These are phyloP conservation scores for Colletotrichum graminicola DNA, from an alignment of 2,329 filamentous ascomycete species.

Conservation along the genomic window DNA sequence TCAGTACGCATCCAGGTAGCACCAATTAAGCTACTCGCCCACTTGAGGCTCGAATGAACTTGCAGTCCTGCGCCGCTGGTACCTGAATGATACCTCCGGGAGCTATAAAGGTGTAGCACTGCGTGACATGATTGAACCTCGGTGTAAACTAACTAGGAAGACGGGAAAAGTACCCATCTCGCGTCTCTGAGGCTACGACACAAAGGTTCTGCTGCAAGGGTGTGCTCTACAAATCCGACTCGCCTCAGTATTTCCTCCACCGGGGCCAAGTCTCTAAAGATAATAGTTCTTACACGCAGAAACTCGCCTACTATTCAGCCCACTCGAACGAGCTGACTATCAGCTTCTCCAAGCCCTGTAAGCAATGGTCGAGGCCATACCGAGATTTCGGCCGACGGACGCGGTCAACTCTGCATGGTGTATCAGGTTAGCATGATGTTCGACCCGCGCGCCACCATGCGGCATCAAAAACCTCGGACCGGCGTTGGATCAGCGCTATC, in stretches of 20 bases:
- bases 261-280: not conserved
- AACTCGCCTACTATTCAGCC: not conserved
- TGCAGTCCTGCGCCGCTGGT: not conserved
- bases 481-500: not conserved
- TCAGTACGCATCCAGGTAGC: constrained; percentile 27
- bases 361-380: not conserved
- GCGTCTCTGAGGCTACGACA: not conserved
- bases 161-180: not conserved
- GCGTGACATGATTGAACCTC: not conserved
- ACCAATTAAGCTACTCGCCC: constrained; percentile 28
- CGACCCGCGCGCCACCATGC: no score
- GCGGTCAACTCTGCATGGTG: not conserved
- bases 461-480: not conserved
- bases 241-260: not conserved
- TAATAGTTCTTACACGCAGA: not conserved
- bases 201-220: not conserved
- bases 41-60: constrained; percentile 15
- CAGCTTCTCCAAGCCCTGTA: not conserved
- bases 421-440: not conserved
- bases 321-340: not conserved
- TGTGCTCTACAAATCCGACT: not conserved
- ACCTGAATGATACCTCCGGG: no score
- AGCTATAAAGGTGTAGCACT: no score
- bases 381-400: not conserved
- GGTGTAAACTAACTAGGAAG: not conserved